phyloP scores from a whole-genome alignment of 257 asterid genomes.

The Solanum tarapatanum region DNA sequence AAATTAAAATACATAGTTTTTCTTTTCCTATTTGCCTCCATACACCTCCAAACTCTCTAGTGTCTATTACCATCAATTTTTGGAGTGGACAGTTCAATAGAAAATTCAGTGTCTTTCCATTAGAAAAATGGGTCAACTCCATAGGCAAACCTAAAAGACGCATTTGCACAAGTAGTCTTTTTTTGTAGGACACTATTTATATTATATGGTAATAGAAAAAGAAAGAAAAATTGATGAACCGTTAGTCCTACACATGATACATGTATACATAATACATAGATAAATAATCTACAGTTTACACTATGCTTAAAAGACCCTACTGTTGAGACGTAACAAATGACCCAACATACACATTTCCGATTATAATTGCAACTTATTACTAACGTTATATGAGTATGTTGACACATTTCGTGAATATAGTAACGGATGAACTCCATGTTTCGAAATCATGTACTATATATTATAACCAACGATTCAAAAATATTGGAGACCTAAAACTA shows the following conservation, averaged over 20 bases:
- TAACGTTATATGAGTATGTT: neutral
- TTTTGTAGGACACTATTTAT: neutral
- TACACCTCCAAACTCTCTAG: constrained; percentile 10
- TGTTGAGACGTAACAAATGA: no score
- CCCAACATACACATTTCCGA: neutral
- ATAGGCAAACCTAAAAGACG: neutral
- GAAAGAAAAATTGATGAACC: no score
- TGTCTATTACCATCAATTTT: neutral
- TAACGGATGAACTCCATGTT: neutral
- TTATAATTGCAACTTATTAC: neutral
- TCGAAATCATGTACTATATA: neutral
- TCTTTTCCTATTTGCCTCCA: neutral
- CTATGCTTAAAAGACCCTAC: neutral
- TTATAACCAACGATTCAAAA: neutral
- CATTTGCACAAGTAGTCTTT: neutral
- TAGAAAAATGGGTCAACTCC: neutral
- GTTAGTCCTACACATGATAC: no score
- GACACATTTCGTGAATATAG: constrained; percentile 1
- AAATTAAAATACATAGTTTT: neutral
- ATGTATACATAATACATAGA: neutral
- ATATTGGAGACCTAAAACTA: neutral
- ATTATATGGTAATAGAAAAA: neutral
- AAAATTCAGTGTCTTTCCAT: neutral
- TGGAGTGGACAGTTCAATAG: neutral
- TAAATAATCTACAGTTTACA: neutral